A percentile compares a stretch with the other conserved stretches of the same genome.
Evolutionary conservation across 192 early-diverging fungal genomes (phyloP).

Genomic region (Anaeromyces robustus): DNA sequence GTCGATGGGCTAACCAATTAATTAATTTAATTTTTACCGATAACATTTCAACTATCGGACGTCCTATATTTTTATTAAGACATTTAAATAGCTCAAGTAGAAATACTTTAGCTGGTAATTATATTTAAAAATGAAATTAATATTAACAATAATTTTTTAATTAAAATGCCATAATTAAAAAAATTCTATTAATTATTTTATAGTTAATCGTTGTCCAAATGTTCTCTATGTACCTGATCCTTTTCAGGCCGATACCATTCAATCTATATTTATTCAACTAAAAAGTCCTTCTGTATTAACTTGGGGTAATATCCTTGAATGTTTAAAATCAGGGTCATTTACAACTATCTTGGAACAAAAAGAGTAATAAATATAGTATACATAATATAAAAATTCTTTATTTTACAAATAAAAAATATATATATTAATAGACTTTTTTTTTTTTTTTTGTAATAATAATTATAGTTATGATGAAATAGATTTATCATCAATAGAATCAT

Average conservation of each 20-base stretch:
- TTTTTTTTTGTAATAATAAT: too few species aligned
- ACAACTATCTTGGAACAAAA: neutral
- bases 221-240: neutral
- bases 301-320: neutral
- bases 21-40: neutral
- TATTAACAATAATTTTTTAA: too few species aligned
- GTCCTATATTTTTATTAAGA: neutral
- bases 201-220: neutral
- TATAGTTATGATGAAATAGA: neutral
- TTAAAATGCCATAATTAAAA: too few species aligned
- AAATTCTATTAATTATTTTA: too few species aligned
- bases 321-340: neutral
- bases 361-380: neutral
- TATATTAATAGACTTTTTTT: too few species aligned
- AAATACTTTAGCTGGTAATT: neutral
- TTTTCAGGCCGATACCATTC: neutral
- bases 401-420: too few species aligned
- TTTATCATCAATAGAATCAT: neutral
- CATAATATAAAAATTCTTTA: too few species aligned
- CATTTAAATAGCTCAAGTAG: neutral
- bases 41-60: neutral
- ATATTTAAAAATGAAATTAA: too few species aligned
- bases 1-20: neutral
- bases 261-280: neutral
- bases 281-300: neutral